A percentile compares a stretch with the other conserved stretches of the same genome.
Conservation (phyloP, 768 basidiomycete species). For the Hemileccinum impolitum region DNA sequence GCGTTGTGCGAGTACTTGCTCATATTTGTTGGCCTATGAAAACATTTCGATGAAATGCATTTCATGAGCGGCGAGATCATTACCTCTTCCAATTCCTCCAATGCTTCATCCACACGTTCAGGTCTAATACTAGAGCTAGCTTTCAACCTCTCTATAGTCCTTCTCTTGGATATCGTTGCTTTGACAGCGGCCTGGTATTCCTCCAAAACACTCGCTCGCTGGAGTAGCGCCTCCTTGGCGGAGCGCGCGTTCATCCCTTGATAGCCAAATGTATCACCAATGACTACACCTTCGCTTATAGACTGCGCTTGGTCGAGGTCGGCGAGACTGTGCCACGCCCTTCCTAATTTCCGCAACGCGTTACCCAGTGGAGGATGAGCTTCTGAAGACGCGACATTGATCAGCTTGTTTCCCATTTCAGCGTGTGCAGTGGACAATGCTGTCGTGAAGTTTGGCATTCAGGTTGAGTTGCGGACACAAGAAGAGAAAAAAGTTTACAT, state of each 20-base stretch:
- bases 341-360: constrained; percentile 81
- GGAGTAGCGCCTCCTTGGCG: constrained; percentile 90
- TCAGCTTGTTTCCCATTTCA: constrained; percentile 91
- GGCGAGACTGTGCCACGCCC: constrained; percentile 82
- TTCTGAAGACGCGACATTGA: constrained; percentile 88
- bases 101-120: constrained; percentile 83
- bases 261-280: constrained; percentile 96
- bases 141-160: constrained; percentile 86
- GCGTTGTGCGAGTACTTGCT: constrained; percentile 78
- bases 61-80: constrained; percentile 9
- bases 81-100: constrained; percentile 93
- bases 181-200: constrained; percentile 95
- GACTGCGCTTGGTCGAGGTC: constrained; percentile 90
- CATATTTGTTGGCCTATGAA: constrained; percentile 82
- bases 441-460: constrained; percentile 28
- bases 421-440: constrained; percentile 75
- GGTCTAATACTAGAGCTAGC: constrained; percentile 82
- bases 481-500: constrained; percentile 42
- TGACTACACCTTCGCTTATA: constrained; percentile 89
- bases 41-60: constrained; percentile 9
- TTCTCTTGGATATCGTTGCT: constrained; percentile 86
- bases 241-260: constrained; percentile 96
- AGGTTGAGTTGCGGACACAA: neutral
- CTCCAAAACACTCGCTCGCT: constrained; percentile 87
- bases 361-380: constrained; percentile 79